Conservation (phyloP, 148 eudicot genomes). For the Nyssa sinensis region DNA sequence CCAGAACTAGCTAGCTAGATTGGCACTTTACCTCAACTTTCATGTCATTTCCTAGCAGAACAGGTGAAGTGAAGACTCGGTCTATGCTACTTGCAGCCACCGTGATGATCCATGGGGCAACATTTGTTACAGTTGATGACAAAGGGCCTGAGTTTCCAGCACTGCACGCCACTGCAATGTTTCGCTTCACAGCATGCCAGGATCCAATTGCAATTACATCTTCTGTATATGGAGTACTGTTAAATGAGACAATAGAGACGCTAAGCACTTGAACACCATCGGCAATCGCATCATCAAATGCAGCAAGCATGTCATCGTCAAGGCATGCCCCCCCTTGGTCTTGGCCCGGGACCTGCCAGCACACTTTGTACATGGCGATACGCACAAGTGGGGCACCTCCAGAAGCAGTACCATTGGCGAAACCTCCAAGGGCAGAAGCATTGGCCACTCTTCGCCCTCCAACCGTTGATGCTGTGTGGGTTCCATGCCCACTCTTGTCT, state of each 20-base stretch:
- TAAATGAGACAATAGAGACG: constrained; percentile 1
- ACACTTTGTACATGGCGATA: constrained; percentile 26
- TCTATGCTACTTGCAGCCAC: constrained; percentile 25
- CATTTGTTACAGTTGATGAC: constrained; percentile 16
- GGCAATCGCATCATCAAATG: constrained; percentile 23
- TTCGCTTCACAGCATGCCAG: constrained; percentile 13
- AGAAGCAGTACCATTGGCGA: constrained; percentile 18
- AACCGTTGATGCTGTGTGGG: constrained; percentile 19
- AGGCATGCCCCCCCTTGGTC: background rate
- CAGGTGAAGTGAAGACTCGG: constrained; percentile 11
- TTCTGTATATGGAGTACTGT: background rate
- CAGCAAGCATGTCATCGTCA: constrained; percentile 15
- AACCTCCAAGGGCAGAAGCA: background rate
- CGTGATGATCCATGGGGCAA: constrained; percentile 23
- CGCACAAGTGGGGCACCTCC: constrained; percentile 22
- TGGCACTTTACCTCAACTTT: constrained; percentile 26
- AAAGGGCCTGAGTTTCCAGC: constrained; percentile 18
- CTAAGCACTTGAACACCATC: constrained; percentile 23
- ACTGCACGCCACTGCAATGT: constrained; percentile 20
- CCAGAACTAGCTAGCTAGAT: too few relatives aligned
- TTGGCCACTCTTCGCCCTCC: constrained; percentile 19
- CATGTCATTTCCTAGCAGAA: constrained; percentile 17
- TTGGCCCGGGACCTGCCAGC: constrained; percentile 17
- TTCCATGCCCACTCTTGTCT: constrained; percentile 26
- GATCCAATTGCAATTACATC: constrained; percentile 17